Evolutionary conservation across 345 rosid species (phyloP).

Genomic region (Citrus hindsii): DNA sequence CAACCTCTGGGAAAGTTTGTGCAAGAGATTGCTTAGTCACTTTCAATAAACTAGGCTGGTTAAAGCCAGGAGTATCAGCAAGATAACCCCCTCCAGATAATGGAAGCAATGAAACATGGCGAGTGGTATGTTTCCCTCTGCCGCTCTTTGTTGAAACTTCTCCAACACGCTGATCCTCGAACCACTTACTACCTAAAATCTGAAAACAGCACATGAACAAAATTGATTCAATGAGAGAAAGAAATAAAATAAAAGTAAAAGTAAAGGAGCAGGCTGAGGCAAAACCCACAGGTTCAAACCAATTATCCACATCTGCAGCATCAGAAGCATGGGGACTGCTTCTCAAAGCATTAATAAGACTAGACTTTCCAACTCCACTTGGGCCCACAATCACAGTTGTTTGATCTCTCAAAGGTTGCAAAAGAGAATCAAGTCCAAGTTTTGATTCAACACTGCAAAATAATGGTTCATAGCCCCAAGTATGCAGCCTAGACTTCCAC

Average conservation of each 20-base stretch:
- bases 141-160: conserved; percentile 86
- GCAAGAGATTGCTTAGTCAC: conserved; percentile 91
- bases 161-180: conserved; percentile 74
- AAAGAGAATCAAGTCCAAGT: conserved; percentile 60
- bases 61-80: conserved; percentile 97
- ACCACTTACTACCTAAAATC: conserved; percentile 78
- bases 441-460: conserved; percentile 79
- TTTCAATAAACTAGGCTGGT: conserved; percentile 84
- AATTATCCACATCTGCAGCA: conserved; percentile 44
- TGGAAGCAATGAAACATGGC: conserved; percentile 81
- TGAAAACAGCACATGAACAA: conserved; percentile 15
- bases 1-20: conserved; percentile 84
- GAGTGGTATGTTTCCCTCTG: conserved; percentile 88
- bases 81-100: conserved; percentile 75
- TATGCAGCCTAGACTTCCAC: conserved; percentile 62
- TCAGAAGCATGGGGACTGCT: conserved; percentile 32
- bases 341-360: conserved; percentile 76
- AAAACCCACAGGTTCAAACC: conserved; percentile 71
- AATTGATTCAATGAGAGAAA: neutral
- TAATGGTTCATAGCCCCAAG: conserved; percentile 82
- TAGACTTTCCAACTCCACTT: conserved; percentile 98
- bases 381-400: conserved; percentile 95
- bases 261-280: neutral
- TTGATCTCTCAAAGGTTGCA: conserved; percentile 58
- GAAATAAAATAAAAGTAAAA: neutral